These are phyloP conservation scores for Clonostachys sp. DNA, from an alignment of 2,329 filamentous ascomycete genomes.

Conservation along the genomic window DNA sequence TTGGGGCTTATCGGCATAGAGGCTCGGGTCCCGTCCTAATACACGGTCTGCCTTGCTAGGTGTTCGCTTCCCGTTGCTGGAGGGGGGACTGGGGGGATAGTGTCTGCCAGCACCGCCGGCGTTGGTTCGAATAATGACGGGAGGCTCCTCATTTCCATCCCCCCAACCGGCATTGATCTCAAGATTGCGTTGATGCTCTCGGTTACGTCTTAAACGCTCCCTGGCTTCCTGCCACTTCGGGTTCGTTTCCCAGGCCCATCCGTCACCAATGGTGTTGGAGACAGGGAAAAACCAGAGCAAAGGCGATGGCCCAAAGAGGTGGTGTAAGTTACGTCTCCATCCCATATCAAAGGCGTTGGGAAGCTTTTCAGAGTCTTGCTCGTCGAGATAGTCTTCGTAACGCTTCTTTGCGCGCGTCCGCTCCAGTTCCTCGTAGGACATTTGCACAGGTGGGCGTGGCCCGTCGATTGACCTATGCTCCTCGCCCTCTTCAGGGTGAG, in stretches of 20 bases:
- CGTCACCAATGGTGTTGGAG: constrained; percentile 82
- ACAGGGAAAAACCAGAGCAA: constrained; percentile 77
- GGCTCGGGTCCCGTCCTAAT: constrained; percentile 50
- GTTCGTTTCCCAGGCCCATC: constrained; percentile 90
- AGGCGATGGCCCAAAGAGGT: constrained; percentile 74
- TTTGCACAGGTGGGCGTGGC: constrained; percentile 31
- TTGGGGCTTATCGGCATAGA: constrained; percentile 45
- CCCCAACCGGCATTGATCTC: constrained; percentile 69
- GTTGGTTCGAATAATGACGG: constrained; percentile 7
- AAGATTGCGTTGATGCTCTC: constrained; percentile 55
- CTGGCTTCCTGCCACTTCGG: constrained; percentile 71
- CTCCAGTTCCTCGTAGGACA: constrained; percentile 52
- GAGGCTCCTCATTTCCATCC: constrained; percentile 9
- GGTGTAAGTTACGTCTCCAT: constrained; percentile 70
- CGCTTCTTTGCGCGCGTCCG: constrained; percentile 47
- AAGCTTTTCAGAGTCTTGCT: constrained; percentile 80
- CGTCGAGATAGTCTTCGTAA: constrained; percentile 75
- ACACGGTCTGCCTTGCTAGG: constrained; percentile 55
- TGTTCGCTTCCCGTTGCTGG: constrained; percentile 22
- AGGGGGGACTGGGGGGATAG: constrained; percentile 8
- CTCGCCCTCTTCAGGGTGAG: constrained; percentile 78
- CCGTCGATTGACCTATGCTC: constrained; percentile 32
- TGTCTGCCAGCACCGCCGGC: constrained; percentile 15
- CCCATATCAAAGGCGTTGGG: constrained; percentile 94
- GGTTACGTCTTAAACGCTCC: constrained; percentile 54